A percentile compares a stretch with the other conserved stretches of the same genome.
Evolutionary conservation across 441 rosid species (phyloP).

Genomic region (Oxalis stricta): DNA sequence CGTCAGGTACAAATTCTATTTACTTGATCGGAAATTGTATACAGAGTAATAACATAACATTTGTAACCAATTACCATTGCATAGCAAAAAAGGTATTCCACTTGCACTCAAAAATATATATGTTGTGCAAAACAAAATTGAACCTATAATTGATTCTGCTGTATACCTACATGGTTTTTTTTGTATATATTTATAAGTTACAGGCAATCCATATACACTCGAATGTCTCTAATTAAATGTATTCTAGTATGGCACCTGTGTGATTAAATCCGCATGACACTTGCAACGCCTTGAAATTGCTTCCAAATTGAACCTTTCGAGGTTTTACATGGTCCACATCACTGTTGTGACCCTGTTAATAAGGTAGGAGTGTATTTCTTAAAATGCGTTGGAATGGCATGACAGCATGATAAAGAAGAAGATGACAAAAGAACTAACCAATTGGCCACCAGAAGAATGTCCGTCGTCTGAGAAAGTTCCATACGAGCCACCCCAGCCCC

Average conservation of each 20-base stretch:
- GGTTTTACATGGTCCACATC: constrained; percentile 68
- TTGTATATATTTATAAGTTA: too few species aligned
- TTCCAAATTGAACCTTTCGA: constrained; percentile 29
- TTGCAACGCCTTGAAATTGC: constrained; percentile 48
- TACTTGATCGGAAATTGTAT: too few species aligned
- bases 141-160: too few species aligned
- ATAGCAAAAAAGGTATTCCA: too few species aligned
- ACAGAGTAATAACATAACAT: too few species aligned
- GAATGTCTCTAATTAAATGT: too few species aligned
- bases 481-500: constrained; percentile 97
- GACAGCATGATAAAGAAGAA: background rate
- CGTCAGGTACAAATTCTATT: too few species aligned
- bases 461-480: constrained; percentile 85
- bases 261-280: constrained; percentile 91
- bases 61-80: too few species aligned
- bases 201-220: too few species aligned
- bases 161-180: too few species aligned
- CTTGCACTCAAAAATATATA: too few species aligned
- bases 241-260: constrained; percentile 64
- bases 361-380: constrained; percentile 1
- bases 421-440: constrained; percentile 35
- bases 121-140: too few species aligned
- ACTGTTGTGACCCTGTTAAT: constrained; percentile 72
- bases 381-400: background rate
- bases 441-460: constrained; percentile 82